Evolutionary conservation across 208 protist species (phyloP), one percentile per base, ranked within the genome.

Genomic region (Trypanosoma grayi): DNA sequence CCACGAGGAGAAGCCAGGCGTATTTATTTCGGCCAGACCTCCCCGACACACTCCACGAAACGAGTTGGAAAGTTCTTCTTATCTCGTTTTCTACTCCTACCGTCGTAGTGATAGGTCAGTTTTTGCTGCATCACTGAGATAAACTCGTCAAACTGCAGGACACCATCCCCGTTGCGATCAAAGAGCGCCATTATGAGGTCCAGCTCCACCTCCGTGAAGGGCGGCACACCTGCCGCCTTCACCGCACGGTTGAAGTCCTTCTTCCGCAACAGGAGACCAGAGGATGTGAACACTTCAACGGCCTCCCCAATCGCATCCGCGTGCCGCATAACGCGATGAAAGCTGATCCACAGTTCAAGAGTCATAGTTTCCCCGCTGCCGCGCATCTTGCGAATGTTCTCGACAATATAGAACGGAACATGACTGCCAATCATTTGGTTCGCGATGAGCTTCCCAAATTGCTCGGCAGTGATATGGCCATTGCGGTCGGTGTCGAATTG

Each of bases 91-190:
- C 57, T 41, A 5, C 28, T 20, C 24, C 27, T 22, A n/a, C 40
- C n/a, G 7, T 58, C 64, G 65, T 83, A 85, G 67, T 91, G 81
- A 57, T 90, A 94, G 6, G 31, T 77, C 28, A 87, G 73, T 61
- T 90, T 91, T 25, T 83, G 75, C 41, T 78, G 56, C 83, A 95
- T 90, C 25, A 96, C 74, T 46, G 59, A 83, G 0, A 94, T 50
- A 48, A 93, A 89, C 65, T 96, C 90, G 22, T 93, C 85, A 18
- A 91, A 85, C 47, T 91, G 78, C 63, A 96, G 67, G 18, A 75
- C 72, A 39, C 90, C 90, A 63, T 96, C 81, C 27, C 72, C 67
- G 54, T 96, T 82, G 39, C 79, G 79, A 66, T 96, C 90, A 70
- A 96, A 96, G 8, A 96, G 55, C 27, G 78, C 72, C 62, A 93